Conservation (phyloP, 805 yeast species). For the Kodamaea laetipori region DNA sequence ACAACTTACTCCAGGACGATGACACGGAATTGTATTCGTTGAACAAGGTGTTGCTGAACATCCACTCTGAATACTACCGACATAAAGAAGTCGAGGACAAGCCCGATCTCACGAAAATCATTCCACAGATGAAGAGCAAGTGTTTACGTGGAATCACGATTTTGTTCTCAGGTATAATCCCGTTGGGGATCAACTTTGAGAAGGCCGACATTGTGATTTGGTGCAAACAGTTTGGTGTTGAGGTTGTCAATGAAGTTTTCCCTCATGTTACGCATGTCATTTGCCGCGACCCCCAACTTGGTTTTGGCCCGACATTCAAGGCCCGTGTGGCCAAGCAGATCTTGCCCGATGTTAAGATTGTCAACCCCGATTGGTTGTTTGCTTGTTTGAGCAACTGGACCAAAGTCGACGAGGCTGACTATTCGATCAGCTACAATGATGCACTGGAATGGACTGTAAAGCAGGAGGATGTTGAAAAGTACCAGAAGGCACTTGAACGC, state of each 20-base stretch:
- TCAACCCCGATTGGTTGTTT: conserved; percentile 91
- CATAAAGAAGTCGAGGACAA: conserved; percentile 16
- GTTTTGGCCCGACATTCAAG: conserved; percentile 63
- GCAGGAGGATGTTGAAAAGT: conserved; percentile 48
- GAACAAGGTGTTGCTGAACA: conserved; percentile 58
- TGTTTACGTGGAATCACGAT: conserved; percentile 71
- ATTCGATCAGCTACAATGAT: conserved; percentile 52
- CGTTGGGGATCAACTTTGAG: conserved; percentile 72
- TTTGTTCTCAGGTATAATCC: conserved; percentile 86
- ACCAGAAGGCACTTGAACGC: conserved; percentile 33
- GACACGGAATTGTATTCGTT: conserved; percentile 74
- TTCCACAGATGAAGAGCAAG: conserved; percentile 70
- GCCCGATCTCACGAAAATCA: conserved; percentile 69
- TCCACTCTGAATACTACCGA: conserved; percentile 70
- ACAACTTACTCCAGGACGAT: conserved; percentile 69
- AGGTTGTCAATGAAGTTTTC: conserved; percentile 68
- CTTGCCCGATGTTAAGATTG: conserved; percentile 69
- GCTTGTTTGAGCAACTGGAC: conserved; percentile 81
- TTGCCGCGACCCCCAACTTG: conserved; percentile 64
- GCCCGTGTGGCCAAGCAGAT: conserved; percentile 74
- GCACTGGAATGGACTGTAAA: conserved; percentile 47
- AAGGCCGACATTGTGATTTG: conserved; percentile 87
- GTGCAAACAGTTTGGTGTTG: conserved; percentile 91
- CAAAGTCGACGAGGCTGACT: conserved; percentile 63
- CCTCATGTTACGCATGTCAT: conserved; percentile 85